phyloP scores from a whole-genome alignment of 129 eudicot species.

The Kitagawia praeruptora region DNA sequence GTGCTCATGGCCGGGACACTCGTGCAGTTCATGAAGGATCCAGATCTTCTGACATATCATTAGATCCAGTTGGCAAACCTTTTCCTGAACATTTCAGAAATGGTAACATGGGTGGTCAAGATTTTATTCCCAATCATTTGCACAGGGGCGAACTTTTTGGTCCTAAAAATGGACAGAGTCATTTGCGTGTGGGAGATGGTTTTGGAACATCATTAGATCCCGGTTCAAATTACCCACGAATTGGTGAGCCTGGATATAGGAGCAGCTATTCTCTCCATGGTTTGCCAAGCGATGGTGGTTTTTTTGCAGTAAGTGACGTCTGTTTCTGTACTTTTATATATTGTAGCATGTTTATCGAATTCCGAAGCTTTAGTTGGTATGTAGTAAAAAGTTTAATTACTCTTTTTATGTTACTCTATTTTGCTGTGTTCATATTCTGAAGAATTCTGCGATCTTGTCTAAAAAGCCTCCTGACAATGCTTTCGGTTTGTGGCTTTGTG shows the following conservation, averaged over 20 bases:
- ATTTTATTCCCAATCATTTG: slow-evolving; percentile 25
- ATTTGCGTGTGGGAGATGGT: slow-evolving; percentile 42
- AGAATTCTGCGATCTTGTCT: background rate
- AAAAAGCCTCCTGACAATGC: background rate
- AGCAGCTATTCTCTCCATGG: slow-evolving; percentile 49
- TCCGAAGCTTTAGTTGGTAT: background rate
- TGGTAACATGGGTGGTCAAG: slow-evolving; percentile 33
- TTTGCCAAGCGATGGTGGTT: slow-evolving; percentile 43
- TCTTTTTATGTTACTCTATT: background rate
- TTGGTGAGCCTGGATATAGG: slow-evolving; percentile 75
- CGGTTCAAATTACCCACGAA: slow-evolving; percentile 37
- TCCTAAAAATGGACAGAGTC: slow-evolving; percentile 34
- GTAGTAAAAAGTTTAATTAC: background rate
- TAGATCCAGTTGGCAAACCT: slow-evolving; percentile 32
- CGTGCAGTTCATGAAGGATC: slow-evolving; percentile 46
- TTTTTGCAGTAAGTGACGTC: slow-evolving; percentile 47
- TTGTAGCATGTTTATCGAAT: background rate
- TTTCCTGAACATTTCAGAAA: slow-evolving; percentile 35
- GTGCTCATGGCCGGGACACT: slow-evolving; percentile 45
- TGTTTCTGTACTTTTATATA: background rate
- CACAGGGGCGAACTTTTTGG: slow-evolving; percentile 45
- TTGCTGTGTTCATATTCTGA: background rate
- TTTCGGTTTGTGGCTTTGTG: slow-evolving; percentile 9
- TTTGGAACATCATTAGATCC: slow-evolving; percentile 20
- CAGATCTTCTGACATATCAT: slow-evolving; percentile 28